Percentiles rank a stretch among this genome's conserved stretches.
Evolutionary conservation across 2,329 filamentous ascomycete species (phyloP).

Genomic region (Metarhizium rileyi): DNA sequence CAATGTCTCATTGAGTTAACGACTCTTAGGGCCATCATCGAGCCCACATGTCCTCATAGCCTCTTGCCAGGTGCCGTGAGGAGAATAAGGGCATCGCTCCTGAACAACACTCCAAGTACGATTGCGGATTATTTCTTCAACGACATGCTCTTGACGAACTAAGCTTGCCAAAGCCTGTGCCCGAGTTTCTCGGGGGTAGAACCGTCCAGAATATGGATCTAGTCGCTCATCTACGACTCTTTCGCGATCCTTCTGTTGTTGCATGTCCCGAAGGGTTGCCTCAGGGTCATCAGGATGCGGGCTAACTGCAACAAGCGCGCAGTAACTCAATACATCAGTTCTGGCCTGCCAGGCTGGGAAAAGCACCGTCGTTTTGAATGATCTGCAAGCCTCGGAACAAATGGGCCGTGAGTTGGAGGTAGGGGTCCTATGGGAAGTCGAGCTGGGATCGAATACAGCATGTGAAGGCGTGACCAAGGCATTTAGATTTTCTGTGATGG

Average conservation of each 20-base stretch:
- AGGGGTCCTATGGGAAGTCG: conserved; percentile 55
- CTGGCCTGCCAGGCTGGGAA: conserved; percentile 84
- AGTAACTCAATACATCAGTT: conserved; percentile 79
- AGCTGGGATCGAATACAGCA: conserved; percentile 66
- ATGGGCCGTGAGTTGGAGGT: conserved; percentile 44
- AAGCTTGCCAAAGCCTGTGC: conserved; percentile 69
- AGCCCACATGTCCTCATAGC: conserved; percentile 47
- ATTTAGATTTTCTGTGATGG: conserved; percentile 88
- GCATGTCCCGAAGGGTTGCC: conserved; percentile 55
- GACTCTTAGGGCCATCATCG: background rate
- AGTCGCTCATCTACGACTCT: conserved; percentile 75
- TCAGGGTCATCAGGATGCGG: conserved; percentile 84
- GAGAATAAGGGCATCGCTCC: conserved; percentile 59
- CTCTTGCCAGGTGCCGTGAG: conserved; percentile 51
- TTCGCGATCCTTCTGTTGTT: conserved; percentile 61
- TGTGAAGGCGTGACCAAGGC: conserved; percentile 68
- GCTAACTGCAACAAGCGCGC: conserved; percentile 74
- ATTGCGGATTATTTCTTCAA: conserved; percentile 70
- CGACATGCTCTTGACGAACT: conserved; percentile 63
- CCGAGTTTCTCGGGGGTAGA: conserved; percentile 68
- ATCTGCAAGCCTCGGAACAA: conserved; percentile 50
- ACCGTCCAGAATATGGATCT: conserved; percentile 83
- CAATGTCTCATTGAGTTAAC: background rate
- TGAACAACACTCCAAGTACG: conserved; percentile 73
- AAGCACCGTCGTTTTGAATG: conserved; percentile 67